Evolutionary conservation across 306 rosid species (phyloP), one percentile per base, ranked within the genome.

Genomic region (Dicorynia guianensis): DNA sequence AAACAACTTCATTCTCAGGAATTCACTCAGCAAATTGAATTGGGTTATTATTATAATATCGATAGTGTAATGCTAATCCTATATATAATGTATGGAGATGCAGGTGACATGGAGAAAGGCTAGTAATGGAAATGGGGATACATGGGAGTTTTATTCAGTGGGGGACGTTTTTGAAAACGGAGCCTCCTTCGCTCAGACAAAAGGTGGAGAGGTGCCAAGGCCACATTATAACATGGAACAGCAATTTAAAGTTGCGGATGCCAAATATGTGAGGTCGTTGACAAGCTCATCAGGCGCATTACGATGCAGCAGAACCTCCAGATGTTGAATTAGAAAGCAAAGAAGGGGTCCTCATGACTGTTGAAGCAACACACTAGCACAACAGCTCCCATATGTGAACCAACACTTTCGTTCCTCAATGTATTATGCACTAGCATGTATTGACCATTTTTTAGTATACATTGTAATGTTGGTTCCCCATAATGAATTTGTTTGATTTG

Each of bases 81-180:
- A 25, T 25, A 25, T 25, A 25, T 25, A 40, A 5, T 40, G 15
- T 13, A 4, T 3, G 5, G 1, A 11, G 13, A 4, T 49, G 55
- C 2, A 49, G 15, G 15, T 49, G 17, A 67, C 72, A 0, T 67
- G 72, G 72, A 67, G 72, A 30, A 48, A 64, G 4, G 7, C 35
- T 0, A 19, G 17, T n/a, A 1, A 33, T 0, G 43, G 33, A 36
- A 11, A 25, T 43, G 35, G 5, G 3, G 14, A 53, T 1, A 12
- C 19, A 14, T 67, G 72, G 57, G 14, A 33, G 14, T 67, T 67
- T 11, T 14, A 47, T 55, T 67, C 72, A 1, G 59, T 67, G 8
- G 7, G 8, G 8, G 72, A 67, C 52, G 57, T 10, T 14, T 67
- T 67, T 14, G 72, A 67, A 48, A 67, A 67, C 30, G 72, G 72